A percentile compares a stretch with the other conserved stretches of the same genome.
These are phyloP conservation scores for Leishmania tarentolae DNA, from an alignment of 208 protist species.

Conservation along the genomic window DNA sequence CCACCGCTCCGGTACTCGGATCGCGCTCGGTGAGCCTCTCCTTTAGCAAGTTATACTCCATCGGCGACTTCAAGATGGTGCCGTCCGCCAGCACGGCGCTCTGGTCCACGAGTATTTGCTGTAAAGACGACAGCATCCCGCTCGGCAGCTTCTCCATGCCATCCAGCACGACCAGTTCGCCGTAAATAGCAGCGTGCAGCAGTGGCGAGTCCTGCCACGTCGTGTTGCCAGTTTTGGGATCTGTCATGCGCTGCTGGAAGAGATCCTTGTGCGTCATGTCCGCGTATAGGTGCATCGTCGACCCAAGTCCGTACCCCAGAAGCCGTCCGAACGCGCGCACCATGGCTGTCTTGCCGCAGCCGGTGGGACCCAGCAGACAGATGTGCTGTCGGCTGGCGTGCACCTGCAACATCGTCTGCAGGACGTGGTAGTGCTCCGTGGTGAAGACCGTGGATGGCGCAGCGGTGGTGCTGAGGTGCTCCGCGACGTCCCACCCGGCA, in stretches of 20 bases:
- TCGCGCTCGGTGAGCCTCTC: constrained; percentile 33
- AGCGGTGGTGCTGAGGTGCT: constrained; percentile 27
- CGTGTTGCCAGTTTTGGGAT: constrained; percentile 79
- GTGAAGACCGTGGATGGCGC: constrained; percentile 50
- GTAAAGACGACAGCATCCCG: constrained; percentile 80
- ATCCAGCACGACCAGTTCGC: constrained; percentile 91
- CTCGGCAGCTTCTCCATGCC: constrained; percentile 89
- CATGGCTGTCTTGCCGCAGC: constrained; percentile 91
- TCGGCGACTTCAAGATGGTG: constrained; percentile 72
- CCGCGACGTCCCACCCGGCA: constrained; percentile 12
- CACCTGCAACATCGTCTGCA: constrained; percentile 79
- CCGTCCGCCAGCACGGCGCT: constrained; percentile 83
- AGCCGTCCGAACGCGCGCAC: constrained; percentile 71
- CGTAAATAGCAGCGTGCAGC: constrained; percentile 83
- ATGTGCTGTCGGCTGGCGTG: constrained; percentile 79
- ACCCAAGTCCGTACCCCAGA: constrained; percentile 60
- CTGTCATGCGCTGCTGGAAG: constrained; percentile 92
- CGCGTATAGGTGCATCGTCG: constrained; percentile 88
- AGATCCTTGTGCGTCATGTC: constrained; percentile 96
- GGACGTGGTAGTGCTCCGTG: constrained; percentile 59
- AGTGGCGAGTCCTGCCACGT: constrained; percentile 88
- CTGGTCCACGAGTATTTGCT: constrained; percentile 83
- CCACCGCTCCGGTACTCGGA: constrained; percentile 10
- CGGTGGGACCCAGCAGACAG: constrained; percentile 84
- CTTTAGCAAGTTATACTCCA: constrained; percentile 68